These are phyloP conservation scores for Eucalyptus shirleyi DNA, from an alignment of 345 rosid genomes.

Conservation along the genomic window DNA sequence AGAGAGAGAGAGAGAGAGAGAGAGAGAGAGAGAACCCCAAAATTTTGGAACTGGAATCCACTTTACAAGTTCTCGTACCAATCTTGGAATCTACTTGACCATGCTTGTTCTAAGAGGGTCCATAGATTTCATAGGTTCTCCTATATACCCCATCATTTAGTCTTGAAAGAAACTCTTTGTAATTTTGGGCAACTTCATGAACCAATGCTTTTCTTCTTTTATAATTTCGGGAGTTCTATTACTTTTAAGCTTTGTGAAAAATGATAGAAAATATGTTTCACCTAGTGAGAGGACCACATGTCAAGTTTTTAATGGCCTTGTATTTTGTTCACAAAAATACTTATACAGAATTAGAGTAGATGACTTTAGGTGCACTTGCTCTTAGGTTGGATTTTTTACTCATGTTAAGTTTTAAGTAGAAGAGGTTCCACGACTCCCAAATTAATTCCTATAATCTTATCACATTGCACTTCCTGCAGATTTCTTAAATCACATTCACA, in stretches of 20 bases:
- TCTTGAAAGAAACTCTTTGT: too few species aligned
- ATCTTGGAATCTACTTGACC: too few species aligned
- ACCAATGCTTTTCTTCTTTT: background rate
- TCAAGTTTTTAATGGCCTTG: background rate
- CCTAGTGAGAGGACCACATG: background rate
- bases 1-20: too few species aligned
- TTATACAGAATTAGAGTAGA: background rate
- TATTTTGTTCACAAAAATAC: background rate
- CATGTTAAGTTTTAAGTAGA: background rate
- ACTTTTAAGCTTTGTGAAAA: background rate
- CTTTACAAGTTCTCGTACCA: too few species aligned
- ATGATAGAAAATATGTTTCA: background rate
- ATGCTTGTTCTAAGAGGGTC: too few species aligned
- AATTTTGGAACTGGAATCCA: too few species aligned
- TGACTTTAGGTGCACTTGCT: background rate
- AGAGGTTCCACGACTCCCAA: background rate
- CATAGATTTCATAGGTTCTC: too few species aligned
- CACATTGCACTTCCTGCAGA: background rate
- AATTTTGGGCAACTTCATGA: background rate
- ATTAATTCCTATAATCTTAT: background rate
- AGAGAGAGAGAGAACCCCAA: too few species aligned
- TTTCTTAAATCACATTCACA: background rate
- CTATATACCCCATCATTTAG: too few species aligned
- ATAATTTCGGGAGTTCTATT: background rate
- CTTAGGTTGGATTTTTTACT: background rate